phyloP scores from a whole-genome alignment of 305 asterid genomes.

The Rubia balearica region DNA sequence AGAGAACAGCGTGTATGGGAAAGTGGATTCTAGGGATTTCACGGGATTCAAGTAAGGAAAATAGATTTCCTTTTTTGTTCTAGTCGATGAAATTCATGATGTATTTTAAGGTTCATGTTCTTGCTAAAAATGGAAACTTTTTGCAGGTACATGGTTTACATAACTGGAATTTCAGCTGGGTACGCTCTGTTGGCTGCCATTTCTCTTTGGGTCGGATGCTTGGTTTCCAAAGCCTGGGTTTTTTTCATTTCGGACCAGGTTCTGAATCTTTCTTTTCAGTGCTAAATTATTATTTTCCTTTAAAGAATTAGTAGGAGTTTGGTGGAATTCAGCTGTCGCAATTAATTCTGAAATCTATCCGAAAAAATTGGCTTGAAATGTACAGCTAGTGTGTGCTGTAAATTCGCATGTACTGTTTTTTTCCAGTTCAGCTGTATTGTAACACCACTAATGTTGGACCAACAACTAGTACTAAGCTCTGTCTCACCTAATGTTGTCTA shows the following conservation, averaged over 20 bases:
- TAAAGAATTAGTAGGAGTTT: neutral
- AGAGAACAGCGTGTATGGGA: slow-evolving; percentile 44
- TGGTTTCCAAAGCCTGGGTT: slow-evolving; percentile 62
- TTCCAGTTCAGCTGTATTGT: neutral
- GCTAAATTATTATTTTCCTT: neutral
- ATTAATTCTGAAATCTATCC: slow-evolving; percentile 4
- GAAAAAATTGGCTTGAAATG: neutral
- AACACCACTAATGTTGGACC: neutral
- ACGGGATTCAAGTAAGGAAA: slow-evolving; percentile 48
- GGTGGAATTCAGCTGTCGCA: neutral
- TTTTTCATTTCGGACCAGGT: slow-evolving; percentile 90
- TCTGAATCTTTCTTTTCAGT: neutral
- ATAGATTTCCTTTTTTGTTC: neutral
- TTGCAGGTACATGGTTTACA: slow-evolving; percentile 65
- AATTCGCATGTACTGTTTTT: neutral
- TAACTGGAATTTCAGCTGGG: slow-evolving; percentile 53
- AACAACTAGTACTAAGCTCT: neutral
- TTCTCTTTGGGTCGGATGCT: slow-evolving; percentile 43
- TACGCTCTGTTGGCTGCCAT: slow-evolving; percentile 65
- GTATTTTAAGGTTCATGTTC: neutral
- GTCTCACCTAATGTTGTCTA: neutral
- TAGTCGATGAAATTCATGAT: neutral
- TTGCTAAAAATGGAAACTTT: slow-evolving; percentile 11
- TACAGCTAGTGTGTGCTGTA: neutral
- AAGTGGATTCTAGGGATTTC: slow-evolving; percentile 43